Evolutionary conservation across 2,329 filamentous ascomycete species (phyloP).

Genomic region (Talaromyces marneffei): DNA sequence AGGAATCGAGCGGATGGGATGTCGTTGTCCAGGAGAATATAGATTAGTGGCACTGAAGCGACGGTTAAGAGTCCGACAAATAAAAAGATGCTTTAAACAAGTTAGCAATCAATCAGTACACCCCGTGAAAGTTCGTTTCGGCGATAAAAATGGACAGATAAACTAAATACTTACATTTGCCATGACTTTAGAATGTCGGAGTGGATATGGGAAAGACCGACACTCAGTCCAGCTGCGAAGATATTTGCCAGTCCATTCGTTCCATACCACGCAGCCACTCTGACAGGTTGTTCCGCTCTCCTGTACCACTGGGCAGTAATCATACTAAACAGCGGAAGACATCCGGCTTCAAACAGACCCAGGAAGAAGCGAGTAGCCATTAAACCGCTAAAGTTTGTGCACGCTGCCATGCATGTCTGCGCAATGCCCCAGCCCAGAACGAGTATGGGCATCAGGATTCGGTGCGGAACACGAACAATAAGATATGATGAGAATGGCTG

Average conservation of each 20-base stretch:
- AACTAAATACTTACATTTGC: conserved; percentile 3
- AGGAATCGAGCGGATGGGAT: conserved; percentile 48
- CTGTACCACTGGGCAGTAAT: conserved; percentile 45
- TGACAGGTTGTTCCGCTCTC: conserved; percentile 51
- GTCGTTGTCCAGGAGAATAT: conserved; percentile 51
- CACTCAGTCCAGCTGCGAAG: conserved; percentile 52
- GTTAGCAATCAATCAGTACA: not conserved
- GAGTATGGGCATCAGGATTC: conserved; percentile 51
- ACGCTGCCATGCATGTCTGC: conserved; percentile 44
- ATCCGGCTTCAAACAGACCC: conserved; percentile 49
- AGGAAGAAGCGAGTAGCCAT: conserved; percentile 49
- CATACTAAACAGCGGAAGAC: conserved; percentile 39
- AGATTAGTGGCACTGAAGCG: conserved; percentile 52
- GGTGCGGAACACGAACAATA: conserved; percentile 57
- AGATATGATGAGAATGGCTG: conserved; percentile 56
- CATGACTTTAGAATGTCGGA: conserved; percentile 31
- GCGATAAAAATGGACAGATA: too few relatives aligned
- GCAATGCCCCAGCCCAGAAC: conserved; percentile 47
- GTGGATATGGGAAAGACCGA: conserved; percentile 53
- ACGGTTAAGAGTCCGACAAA: conserved; percentile 59
- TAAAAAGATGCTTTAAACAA: conserved; percentile 48
- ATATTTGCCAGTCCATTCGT: conserved; percentile 57
- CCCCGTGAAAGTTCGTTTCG: too few relatives aligned
- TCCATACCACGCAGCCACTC: conserved; percentile 33
- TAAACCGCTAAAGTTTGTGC: conserved; percentile 42